Evolutionary conservation across 2,329 filamentous ascomycete species (phyloP).

Genomic region (Penicillium italicum): DNA sequence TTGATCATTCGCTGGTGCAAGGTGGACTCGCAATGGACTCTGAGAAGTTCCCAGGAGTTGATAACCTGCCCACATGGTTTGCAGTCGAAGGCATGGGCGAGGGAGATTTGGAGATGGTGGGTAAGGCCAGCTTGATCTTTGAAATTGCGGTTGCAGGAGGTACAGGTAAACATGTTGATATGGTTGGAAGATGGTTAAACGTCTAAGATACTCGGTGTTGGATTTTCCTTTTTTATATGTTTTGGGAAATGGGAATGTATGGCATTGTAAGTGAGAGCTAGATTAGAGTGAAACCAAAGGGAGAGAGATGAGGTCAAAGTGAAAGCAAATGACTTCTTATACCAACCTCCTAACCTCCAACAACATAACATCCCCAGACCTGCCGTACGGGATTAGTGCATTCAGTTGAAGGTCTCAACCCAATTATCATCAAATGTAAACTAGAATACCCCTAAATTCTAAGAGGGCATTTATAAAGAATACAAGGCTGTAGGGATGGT

Average conservation of each 20-base stretch:
- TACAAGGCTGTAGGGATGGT: no score
- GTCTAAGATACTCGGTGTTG: not conserved
- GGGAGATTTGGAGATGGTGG: not conserved
- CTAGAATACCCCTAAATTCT: no score
- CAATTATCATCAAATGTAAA: no score
- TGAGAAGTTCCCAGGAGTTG: not conserved
- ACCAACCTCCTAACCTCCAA: not conserved
- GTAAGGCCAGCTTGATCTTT: not conserved
- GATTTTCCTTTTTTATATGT: not conserved
- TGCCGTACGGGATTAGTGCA: no score
- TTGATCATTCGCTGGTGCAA: not conserved
- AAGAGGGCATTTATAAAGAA: no score
- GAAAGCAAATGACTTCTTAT: not conserved
- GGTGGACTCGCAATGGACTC: not conserved
- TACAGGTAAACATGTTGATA: not conserved
- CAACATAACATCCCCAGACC: no score
- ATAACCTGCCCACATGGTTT: not conserved
- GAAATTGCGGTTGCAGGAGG: not conserved
- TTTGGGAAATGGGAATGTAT: not conserved
- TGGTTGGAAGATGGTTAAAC: not conserved
- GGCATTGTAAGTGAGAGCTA: not conserved
- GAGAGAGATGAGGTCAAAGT: not conserved
- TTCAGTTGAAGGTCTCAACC: no score
- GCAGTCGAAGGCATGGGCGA: not conserved
- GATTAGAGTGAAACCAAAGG: not conserved